A percentile compares a stretch with the other conserved stretches of the same genome.
phyloP scores from a whole-genome alignment of 805 yeast species.

The Wickerhamiella galacta region DNA sequence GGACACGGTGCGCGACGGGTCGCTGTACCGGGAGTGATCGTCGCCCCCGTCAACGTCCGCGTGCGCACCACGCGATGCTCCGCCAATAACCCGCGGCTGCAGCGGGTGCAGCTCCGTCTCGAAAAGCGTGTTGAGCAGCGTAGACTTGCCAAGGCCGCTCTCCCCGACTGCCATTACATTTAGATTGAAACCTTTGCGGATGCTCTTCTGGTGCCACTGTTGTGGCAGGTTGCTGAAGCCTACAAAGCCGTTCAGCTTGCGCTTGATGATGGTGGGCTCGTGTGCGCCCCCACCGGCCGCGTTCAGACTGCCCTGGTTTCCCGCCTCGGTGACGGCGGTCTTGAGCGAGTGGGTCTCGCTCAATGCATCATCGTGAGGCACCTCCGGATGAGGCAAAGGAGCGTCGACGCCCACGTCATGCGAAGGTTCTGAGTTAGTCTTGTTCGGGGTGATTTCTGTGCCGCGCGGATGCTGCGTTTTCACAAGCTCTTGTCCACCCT shows the following conservation, averaged over 20 bases:
- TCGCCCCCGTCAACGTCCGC: slow-evolving; percentile 16
- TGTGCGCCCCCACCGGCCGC: slow-evolving; percentile 4
- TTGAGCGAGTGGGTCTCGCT: slow-evolving; percentile 7
- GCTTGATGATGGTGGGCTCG: slow-evolving; percentile 45
- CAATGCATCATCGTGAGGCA: slow-evolving; percentile 2
- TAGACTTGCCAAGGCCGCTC: slow-evolving; percentile 82
- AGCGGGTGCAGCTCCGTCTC: slow-evolving; percentile 41
- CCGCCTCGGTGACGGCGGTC: slow-evolving; percentile 8
- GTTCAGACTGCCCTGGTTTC: slow-evolving; percentile 3
- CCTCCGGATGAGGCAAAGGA: slow-evolving; percentile 1
- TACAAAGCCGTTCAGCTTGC: slow-evolving; percentile 80
- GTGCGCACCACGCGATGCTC: background rate
- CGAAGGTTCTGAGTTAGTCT: too few species aligned
- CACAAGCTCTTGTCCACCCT: too few species aligned
- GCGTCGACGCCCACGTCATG: too few species aligned
- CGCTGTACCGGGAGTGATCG: slow-evolving; percentile 16
- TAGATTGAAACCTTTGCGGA: slow-evolving; percentile 75
- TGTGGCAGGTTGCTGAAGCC: slow-evolving; percentile 96
- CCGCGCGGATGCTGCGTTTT: too few species aligned
- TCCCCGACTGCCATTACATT: slow-evolving; percentile 76
- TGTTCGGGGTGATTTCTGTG: too few species aligned
- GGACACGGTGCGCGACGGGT: slow-evolving; percentile 25
- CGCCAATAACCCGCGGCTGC: slow-evolving; percentile 19
- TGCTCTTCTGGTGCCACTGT: slow-evolving; percentile 94
- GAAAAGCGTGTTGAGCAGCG: slow-evolving; percentile 81